These are phyloP conservation scores for Phialophora expanda DNA, from an alignment of 2,329 filamentous ascomycete genomes.

Conservation along the genomic window DNA sequence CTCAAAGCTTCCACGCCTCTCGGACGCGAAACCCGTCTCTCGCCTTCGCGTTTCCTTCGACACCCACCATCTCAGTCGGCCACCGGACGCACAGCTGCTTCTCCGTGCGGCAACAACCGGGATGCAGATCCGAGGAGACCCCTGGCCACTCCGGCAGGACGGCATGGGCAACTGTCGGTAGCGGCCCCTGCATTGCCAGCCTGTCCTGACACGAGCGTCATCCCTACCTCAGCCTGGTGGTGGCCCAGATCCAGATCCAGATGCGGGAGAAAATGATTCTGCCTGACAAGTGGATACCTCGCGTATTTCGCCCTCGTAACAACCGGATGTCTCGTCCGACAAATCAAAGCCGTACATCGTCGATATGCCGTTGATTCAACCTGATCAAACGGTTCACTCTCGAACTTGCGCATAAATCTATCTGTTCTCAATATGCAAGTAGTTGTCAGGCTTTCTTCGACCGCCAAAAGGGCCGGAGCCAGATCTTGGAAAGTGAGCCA, in stretches of 20 bases:
- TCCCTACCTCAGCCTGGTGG: neutral
- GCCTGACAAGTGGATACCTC: neutral
- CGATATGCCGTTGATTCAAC: neutral
- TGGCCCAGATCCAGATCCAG: neutral
- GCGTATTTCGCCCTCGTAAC: slow-evolving; percentile 5
- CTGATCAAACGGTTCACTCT: neutral
- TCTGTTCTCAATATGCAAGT: neutral
- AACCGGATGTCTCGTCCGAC: slow-evolving; percentile 1
- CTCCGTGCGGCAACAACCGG: neutral
- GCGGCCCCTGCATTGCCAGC: neutral
- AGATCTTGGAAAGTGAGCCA: neutral
- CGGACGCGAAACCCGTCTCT: neutral
- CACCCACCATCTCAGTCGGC: neutral
- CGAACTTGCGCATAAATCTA: neutral
- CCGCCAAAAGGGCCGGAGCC: neutral
- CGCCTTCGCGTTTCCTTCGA: neutral
- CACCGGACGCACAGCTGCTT: neutral
- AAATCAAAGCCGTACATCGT: neutral
- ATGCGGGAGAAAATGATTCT: neutral
- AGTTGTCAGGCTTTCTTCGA: neutral
- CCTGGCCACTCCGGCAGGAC: neutral
- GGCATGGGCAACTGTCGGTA: neutral
- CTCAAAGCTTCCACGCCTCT: neutral
- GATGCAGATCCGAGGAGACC: neutral
- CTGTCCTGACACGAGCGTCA: neutral